Conservation (phyloP, 306 rosid species). For the Corylus avellana region DNA sequence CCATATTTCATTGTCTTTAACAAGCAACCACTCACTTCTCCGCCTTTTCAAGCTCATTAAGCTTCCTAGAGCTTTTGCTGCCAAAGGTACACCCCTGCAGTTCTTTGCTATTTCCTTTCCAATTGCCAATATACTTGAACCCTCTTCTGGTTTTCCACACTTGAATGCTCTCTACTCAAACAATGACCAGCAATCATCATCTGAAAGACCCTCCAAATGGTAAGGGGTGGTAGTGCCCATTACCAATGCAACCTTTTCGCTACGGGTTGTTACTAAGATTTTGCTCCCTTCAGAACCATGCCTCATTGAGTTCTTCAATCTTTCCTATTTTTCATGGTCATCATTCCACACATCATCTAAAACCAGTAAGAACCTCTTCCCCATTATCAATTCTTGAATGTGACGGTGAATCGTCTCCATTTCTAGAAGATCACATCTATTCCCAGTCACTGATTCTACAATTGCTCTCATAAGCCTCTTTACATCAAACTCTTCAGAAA, state of each 20-base stretch:
- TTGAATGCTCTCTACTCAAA: constrained; percentile 12
- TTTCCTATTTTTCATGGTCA: not conserved
- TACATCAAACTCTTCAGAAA: not conserved
- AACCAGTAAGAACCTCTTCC: not conserved
- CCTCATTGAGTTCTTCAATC: not conserved
- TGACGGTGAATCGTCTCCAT: too few relatives aligned
- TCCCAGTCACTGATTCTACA: not conserved
- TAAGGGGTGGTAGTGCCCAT: not conserved
- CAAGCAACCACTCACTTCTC: not conserved
- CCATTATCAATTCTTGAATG: not conserved
- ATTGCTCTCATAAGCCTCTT: too few relatives aligned
- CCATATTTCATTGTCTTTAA: not conserved
- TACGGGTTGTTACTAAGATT: constrained; percentile 29
- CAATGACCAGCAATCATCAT: constrained; percentile 15
- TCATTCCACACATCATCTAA: not conserved
- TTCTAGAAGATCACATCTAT: too few relatives aligned
- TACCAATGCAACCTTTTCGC: not conserved
- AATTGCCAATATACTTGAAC: not conserved
- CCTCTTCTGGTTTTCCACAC: not conserved
- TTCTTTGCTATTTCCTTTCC: constrained; percentile 32
- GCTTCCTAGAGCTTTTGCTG: constrained; percentile 28
- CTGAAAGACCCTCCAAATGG: not conserved
- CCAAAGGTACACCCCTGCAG: constrained; percentile 38
- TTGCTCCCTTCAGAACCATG: constrained; percentile 5
- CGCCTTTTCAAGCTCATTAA: constrained; percentile 23